These are phyloP conservation scores for Fragosphaeria purpurea DNA, from an alignment of 2,329 filamentous ascomycete species.

Conservation along the genomic window DNA sequence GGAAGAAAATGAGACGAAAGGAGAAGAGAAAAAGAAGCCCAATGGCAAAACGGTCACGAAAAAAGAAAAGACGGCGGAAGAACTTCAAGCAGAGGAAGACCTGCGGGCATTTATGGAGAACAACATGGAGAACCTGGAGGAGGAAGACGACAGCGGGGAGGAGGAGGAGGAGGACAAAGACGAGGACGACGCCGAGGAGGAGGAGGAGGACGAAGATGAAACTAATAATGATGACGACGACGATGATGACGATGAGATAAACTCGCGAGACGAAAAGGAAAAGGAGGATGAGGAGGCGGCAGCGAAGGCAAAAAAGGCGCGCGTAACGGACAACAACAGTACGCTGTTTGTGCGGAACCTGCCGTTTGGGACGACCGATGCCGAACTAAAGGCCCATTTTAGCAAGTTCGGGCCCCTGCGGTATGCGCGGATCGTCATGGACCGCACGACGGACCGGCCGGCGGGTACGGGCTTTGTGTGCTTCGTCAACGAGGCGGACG, in stretches of 20 bases:
- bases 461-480: conserved; percentile 93
- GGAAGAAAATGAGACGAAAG: conserved; percentile 22
- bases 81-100: conserved; percentile 27
- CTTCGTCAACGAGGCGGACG: conserved; percentile 71
- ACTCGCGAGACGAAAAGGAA: conserved; percentile 12
- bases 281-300: conserved; percentile 27
- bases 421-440: conserved; percentile 86
- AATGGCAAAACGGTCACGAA: conserved; percentile 19
- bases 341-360: conserved; percentile 92
- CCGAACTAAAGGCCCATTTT: conserved; percentile 76
- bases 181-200: conserved; percentile 34
- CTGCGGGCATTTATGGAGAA: conserved; percentile 49
- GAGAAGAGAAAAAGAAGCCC: conserved; percentile 20
- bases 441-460: conserved; percentile 73
- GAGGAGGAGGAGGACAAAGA: conserved; percentile 34
- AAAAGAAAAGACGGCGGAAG: conserved; percentile 19
- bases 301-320: conserved; percentile 19
- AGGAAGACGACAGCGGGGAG: conserved; percentile 41
- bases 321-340: conserved; percentile 51
- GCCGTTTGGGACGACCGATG: conserved; percentile 79
- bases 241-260: conserved; percentile 22
- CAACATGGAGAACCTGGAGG: conserved; percentile 46
- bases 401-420: conserved; percentile 76
- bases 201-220: conserved; percentile 33
- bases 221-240: conserved; percentile 18